Base-by-base conservation (phyloP, 176 grass and related monocot species). In the Coix lacrymajobi region DNA sequence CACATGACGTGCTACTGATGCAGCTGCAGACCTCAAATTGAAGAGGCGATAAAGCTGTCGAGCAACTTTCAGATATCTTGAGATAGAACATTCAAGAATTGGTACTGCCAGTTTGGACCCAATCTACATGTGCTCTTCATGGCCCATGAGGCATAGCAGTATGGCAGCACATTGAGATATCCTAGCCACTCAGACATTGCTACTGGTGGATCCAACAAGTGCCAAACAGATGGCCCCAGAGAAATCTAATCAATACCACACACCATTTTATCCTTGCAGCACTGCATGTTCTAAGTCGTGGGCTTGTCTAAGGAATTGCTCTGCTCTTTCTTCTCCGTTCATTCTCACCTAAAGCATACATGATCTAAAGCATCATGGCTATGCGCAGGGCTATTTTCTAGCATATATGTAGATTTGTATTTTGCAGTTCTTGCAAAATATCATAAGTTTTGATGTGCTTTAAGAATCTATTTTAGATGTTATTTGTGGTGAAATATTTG, bases 281-380 rank as follows among this genome's bases (percentile, higher is more conserved):
- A 86, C 45, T 79, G 76, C 90, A 83, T 20, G 52, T 85, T 85
- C 13, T 14, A 46, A 78, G 43, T 85, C 76, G 66, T 88, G 86
- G 73, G 45, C 36, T 81, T 79, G 86, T 69, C 77, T 39, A 63
- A 0, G 14, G 13, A 34, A 46, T 46, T 31, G 43, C 84, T 60
- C 22, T 13, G 31, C 0, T 37, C 43, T 46, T 45, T 40, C 37
- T 24, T 73, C 29, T 69, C 66, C 8, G 7, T 51, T 6, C 40
- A 3, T 2, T 11, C 31, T 45, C 2, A 20, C 25, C 56, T 82
- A 82, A n/a, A n/a, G n/a, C n/a, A n/a, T n/a, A n/a, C n/a, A n/a
- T n/a, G n/a, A n/a, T n/a, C n/a, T n/a, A n/a, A n/a, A n/a, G n/a
- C n/a, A n/a, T n/a, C n/a, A n/a, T n/a, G n/a, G n/a, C n/a, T n/a